Percentiles rank a stretch among this genome's conserved stretches.
phyloP scores from a whole-genome alignment of 1,284 basidiomycete species.

The Meripilus lineatus region DNA sequence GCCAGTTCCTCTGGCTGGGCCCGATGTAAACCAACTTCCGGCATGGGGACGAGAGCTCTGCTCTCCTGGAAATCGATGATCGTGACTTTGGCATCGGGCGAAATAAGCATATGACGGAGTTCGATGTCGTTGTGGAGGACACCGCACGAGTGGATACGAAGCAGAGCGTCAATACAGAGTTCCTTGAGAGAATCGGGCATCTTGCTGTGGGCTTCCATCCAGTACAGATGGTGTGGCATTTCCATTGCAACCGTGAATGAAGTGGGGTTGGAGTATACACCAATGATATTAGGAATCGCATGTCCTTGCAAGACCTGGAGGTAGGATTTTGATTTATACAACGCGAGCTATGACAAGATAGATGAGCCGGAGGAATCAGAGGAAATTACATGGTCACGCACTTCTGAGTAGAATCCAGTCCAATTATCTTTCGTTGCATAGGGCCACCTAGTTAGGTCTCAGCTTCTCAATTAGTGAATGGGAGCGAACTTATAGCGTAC shows the following conservation, averaged over 20 bases:
- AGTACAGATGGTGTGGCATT: conserved; percentile 3
- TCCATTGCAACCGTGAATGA: background rate
- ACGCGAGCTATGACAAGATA: conserved; percentile 24
- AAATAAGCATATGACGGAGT: conserved; percentile 42
- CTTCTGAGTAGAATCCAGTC: background rate
- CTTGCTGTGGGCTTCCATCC: conserved; percentile 3
- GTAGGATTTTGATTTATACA: conserved; percentile 40
- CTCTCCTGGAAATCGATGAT: conserved; percentile 54
- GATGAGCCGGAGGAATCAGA: background rate
- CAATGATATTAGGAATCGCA: conserved; percentile 49
- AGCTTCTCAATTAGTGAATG: conserved; percentile 6
- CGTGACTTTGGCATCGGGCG: conserved; percentile 48
- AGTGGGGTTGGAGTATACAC: conserved; percentile 34
- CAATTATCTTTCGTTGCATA: background rate
- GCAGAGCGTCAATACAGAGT: conserved; percentile 9
- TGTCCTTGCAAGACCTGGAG: conserved; percentile 48
- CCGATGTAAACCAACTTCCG: conserved; percentile 31
- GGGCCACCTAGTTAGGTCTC: background rate
- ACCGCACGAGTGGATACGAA: conserved; percentile 6
- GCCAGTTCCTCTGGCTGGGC: conserved; percentile 32
- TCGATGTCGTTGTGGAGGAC: conserved; percentile 10
- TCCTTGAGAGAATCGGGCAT: conserved; percentile 3
- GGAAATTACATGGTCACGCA: background rate
- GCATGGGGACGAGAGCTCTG: conserved; percentile 33
- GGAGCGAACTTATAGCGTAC: too few species aligned